Evolutionary conservation across 148 eudicot species (phyloP).

Genomic region (Dianthus caryophyllus): DNA sequence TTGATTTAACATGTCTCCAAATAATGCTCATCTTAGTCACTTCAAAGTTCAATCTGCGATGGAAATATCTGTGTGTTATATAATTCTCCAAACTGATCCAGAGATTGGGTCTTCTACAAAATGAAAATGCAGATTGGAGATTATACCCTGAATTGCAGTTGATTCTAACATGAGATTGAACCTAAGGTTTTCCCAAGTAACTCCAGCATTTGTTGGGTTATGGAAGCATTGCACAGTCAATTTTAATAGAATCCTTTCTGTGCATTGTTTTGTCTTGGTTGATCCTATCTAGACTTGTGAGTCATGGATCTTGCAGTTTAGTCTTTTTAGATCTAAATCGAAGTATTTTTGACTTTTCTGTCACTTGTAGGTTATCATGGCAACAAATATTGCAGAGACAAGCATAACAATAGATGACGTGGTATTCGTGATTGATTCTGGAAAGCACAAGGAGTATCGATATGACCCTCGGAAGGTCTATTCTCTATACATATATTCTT

Average conservation of each 20-base stretch:
- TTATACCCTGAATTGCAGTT: too few species aligned
- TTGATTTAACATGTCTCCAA: neutral
- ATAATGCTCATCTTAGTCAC: neutral
- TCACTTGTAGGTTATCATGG: conserved; percentile 68
- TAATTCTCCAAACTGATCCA: neutral
- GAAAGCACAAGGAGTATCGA: conserved; percentile 97
- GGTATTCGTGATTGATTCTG: conserved; percentile 87
- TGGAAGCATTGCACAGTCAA: neutral
- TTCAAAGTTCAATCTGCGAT: neutral
- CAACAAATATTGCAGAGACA: too few species aligned
- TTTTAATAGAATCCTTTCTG: neutral
- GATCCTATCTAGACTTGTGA: conserved; percentile 3
- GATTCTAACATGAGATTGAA: too few species aligned
- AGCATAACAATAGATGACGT: conserved; percentile 96
- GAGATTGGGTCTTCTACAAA: neutral
- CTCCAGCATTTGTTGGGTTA: neutral
- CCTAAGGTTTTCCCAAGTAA: neutral
- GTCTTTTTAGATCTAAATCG: neutral
- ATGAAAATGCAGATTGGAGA: neutral
- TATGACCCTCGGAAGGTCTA: conserved; percentile 92
- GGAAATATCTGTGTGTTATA: neutral
- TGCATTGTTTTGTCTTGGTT: neutral
- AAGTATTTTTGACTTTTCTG: neutral
- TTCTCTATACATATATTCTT: conserved; percentile 11
- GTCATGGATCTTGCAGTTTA: neutral